Evolutionary conservation across 768 basidiomycete genomes (phyloP).

Genomic region (Hebeloma cylindrosporum): DNA sequence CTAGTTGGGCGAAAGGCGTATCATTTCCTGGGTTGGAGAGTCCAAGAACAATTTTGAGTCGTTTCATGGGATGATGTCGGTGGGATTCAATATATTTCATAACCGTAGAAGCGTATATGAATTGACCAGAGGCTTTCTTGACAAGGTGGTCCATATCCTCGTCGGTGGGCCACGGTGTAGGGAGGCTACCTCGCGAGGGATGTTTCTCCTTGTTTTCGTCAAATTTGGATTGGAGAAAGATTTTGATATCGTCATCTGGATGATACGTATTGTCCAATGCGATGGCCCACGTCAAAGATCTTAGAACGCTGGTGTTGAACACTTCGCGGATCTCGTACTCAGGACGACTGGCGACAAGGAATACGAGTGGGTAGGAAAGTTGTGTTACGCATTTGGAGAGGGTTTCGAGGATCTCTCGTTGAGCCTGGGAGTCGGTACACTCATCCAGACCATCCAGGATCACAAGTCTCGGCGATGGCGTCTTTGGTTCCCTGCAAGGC

Average conservation of each 20-base stretch:
- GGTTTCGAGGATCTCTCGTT: constrained; percentile 11
- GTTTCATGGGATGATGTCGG: not conserved
- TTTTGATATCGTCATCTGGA: constrained; percentile 4
- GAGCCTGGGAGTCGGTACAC: constrained; percentile 7
- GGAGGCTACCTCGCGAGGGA: not conserved
- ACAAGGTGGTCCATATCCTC: not conserved
- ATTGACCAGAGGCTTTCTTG: constrained; percentile 11
- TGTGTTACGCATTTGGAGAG: not conserved
- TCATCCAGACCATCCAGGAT: constrained; percentile 27
- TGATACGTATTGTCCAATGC: constrained; percentile 3
- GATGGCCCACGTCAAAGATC: not conserved
- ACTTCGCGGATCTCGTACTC: constrained; percentile 5
- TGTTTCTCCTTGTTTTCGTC: not conserved
- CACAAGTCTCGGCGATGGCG: constrained; percentile 6
- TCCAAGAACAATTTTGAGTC: constrained; percentile 1
- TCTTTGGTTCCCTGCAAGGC: too few species aligned
- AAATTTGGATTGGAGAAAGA: constrained; percentile 4
- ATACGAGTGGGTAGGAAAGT: not conserved
- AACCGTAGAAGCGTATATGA: constrained; percentile 13
- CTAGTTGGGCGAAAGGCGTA: constrained; percentile 5
- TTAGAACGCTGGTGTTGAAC: constrained; percentile 2
- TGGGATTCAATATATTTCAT: constrained; percentile 10
- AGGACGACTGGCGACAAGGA: constrained; percentile 9
- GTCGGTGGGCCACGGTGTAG: constrained; percentile 3
- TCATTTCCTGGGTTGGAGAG: not conserved